Evolutionary conservation across 306 rosid genomes (phyloP), one percentile per base, ranked within the genome.

Genomic region (Cicer bijugum): DNA sequence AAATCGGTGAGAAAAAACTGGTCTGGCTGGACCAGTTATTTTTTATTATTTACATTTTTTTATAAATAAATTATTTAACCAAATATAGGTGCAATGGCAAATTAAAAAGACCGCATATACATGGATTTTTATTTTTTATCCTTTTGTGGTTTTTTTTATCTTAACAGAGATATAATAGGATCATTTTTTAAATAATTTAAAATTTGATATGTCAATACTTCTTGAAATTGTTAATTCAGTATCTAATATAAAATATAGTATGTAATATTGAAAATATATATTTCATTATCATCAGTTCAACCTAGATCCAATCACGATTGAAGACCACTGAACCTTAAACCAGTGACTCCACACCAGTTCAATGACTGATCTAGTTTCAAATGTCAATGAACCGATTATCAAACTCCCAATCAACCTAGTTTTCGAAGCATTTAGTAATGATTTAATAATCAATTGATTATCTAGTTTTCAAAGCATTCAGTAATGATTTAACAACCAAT

Each of bases 381-480:
- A 28, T 28, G 33, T 15, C 8, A 15, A 51, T 14, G 57, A 19
- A 14, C 7, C 4, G 23, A 62, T 35, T 61, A 47, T 35, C 67
- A 42, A 6, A 43, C 57, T 8, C 42, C 73, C 33, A 28, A 28
- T 28, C 33, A 28, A 28, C 4, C 33, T 28, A 28, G 33, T 28
- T 3, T 28, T 28, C 33, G 2, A 28, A 28, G 4, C 33, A 28
- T 28, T 15, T 47, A 12, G 58, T 1, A 60, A 39, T 69, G n/a
- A 69, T 60, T 51, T 19, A 61, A 42, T 6, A 61, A 12, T 62
- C 46, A 43, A 46, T 67, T 72, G 71, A 28, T 28, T 28, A 28
- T 28, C 33, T 28, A 28, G 33, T 28, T 28, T 28, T 2, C 33
- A 28, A 28, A 28, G 33, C 33, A 28, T 28, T 15, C 39, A 8